These are phyloP conservation scores for Podospora pseudocomata DNA, from an alignment of 495 filamentous ascomycete species.

Conservation along the genomic window DNA sequence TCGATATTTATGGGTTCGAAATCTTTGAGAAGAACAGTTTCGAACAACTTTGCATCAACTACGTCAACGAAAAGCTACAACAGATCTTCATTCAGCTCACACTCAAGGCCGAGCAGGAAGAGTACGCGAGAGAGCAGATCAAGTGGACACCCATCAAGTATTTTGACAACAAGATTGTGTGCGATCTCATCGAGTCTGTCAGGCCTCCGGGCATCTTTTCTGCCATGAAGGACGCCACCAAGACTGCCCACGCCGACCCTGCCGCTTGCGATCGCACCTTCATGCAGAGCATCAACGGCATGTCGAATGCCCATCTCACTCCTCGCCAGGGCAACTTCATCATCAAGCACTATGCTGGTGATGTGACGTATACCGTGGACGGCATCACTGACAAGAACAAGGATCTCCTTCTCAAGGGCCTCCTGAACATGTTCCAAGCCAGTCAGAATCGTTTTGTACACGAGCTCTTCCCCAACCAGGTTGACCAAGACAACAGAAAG, in stretches of 20 bases:
- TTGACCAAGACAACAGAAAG: conserved; percentile 93
- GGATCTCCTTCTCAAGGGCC: conserved; percentile 91
- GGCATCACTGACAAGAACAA: conserved; percentile 99
- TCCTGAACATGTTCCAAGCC: conserved; percentile 80
- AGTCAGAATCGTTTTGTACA: conserved; percentile 85
- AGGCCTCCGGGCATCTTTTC: conserved; percentile 92
- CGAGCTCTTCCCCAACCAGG: conserved; percentile 82
- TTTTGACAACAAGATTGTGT: conserved; percentile 99
- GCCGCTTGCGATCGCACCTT: conserved; percentile 93
- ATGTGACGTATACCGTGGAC: conserved; percentile 90
- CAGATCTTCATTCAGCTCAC: conserved; percentile 99
- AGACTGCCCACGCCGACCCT: conserved; percentile 93
- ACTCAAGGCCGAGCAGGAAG: conserved; percentile 94
- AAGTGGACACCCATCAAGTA: conserved; percentile 99
- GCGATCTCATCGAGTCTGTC: conserved; percentile 91
- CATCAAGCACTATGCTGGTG: conserved; percentile 98
- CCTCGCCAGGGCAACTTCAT: conserved; percentile 94
- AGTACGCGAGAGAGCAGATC: conserved; percentile 95
- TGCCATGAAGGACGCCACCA: conserved; percentile 94
- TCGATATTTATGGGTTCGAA: conserved; percentile 99
- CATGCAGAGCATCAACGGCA: conserved; percentile 82
- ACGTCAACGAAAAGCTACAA: conserved; percentile 99
- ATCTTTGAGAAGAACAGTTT: conserved; percentile 99
- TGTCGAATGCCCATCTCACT: conserved; percentile 88
- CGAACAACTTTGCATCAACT: conserved; percentile 99